Evolutionary conservation across 495 filamentous ascomycete genomes (phyloP).

Genomic region (Glutinoglossum americanum): DNA sequence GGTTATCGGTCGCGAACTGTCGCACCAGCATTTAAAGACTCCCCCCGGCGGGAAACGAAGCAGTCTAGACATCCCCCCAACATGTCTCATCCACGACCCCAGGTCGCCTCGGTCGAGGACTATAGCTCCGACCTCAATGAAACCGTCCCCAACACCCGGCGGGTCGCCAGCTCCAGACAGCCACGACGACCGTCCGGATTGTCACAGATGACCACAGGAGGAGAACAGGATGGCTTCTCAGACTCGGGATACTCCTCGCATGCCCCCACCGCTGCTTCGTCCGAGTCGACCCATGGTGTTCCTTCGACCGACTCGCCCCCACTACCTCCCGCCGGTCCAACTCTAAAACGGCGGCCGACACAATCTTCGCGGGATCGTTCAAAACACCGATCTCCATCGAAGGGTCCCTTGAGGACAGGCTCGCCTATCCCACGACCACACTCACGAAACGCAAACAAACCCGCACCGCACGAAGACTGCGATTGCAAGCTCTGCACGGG

Average conservation of each 20-base stretch:
- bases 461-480: neutral
- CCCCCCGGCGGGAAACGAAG: neutral
- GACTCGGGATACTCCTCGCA: slow-evolving; percentile 6
- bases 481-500: neutral
- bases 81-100: neutral
- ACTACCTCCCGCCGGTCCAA: neutral
- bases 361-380: neutral
- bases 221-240: slow-evolving; percentile 2
- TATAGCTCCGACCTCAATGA: neutral
- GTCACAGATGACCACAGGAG: neutral
- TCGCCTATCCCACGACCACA: neutral
- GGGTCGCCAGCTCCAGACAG: neutral
- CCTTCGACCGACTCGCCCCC: neutral
- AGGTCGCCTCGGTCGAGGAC: neutral
- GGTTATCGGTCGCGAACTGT: neutral
- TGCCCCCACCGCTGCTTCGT: neutral
- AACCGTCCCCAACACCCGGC: neutral
- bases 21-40: neutral
- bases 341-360: neutral
- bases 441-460: neutral
- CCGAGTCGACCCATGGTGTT: neutral
- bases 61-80: neutral
- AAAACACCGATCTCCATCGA: neutral
- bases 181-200: neutral
- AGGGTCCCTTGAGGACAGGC: neutral